Percentiles rank a stretch among this genome's conserved stretches.
Evolutionary conservation across 2,329 filamentous ascomycete genomes (phyloP).

Genomic region (Fusarium sp.): DNA sequence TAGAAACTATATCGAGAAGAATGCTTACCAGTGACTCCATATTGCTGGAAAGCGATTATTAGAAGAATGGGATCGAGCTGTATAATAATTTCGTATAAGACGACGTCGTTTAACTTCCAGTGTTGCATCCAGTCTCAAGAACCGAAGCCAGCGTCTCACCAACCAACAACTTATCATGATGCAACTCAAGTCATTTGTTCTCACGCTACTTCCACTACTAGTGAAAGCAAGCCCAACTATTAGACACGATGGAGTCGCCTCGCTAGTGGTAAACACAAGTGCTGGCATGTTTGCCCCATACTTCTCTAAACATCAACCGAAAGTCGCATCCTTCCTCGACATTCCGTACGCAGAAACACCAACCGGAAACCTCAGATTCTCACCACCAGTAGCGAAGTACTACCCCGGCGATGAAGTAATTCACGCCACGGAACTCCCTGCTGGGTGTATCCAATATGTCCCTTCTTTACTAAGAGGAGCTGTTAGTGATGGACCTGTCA

Average conservation of each 20-base stretch:
- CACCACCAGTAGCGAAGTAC: constrained; percentile 5
- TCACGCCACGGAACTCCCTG: constrained; percentile 2
- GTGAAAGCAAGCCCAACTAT: not conserved
- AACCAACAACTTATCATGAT: not conserved
- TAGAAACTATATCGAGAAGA: not conserved
- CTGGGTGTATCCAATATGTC: constrained; percentile 37
- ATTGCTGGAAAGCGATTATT: not conserved
- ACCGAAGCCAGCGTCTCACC: no score
- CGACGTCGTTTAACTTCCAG: no score
- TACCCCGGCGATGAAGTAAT: not conserved
- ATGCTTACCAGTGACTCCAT: rapidly evolving
- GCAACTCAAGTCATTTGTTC: not conserved
- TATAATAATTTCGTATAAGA: not conserved
- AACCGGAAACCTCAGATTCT: constrained; percentile 22
- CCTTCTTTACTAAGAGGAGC: constrained; percentile 9
- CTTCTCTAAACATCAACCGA: not conserved
- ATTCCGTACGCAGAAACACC: constrained; percentile 35
- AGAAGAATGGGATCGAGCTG: rapidly evolving
- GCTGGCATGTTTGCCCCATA: constrained; percentile 33
- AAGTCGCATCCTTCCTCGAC: constrained; percentile 33
- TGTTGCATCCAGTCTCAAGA: not conserved
- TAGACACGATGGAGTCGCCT: rapidly evolving
- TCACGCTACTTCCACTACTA: not conserved
- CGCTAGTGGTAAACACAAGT: constrained; percentile 23
- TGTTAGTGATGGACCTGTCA: constrained; percentile 1